Conservation (phyloP, 441 rosid species). For the Gossypium gossypioides region DNA sequence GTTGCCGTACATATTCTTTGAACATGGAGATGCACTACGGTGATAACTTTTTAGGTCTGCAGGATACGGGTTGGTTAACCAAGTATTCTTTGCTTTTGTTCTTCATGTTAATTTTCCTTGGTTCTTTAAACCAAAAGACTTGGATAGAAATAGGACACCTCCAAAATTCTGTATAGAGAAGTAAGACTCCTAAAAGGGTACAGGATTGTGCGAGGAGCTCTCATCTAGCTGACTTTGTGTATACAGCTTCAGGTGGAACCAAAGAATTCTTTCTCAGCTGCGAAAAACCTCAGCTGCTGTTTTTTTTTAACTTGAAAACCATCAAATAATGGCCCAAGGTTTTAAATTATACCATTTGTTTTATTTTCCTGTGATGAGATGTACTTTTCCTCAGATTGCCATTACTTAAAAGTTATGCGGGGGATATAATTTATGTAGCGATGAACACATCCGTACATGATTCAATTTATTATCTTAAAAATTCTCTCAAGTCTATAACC, state of each 20-base stretch:
- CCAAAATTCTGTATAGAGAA: conserved; percentile 21
- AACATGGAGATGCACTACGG: not conserved
- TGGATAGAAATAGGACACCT: conserved; percentile 8
- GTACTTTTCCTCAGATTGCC: too few relatives aligned
- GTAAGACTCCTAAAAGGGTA: not conserved
- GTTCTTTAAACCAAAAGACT: not conserved
- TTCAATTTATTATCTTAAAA: too few relatives aligned
- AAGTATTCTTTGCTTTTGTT: not conserved
- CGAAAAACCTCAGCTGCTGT: not conserved
- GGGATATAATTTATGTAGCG: too few relatives aligned
- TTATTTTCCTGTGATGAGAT: not conserved
- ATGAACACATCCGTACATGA: too few relatives aligned
- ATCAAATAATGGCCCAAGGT: not conserved
- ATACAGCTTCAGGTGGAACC: conserved; percentile 20
- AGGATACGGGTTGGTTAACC: conserved; percentile 10
- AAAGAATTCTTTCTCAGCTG: conserved; percentile 1
- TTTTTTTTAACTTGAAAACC: not conserved
- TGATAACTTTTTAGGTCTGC: not conserved
- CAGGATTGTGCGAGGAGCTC: conserved; percentile 17
- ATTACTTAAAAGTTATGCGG: too few relatives aligned
- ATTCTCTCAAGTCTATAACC: too few relatives aligned
- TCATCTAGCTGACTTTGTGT: conserved; percentile 15
- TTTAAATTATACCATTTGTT: not conserved
- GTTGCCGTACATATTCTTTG: not conserved
- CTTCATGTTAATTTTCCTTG: not conserved